These are phyloP conservation scores for Trypanosoma theileri DNA, from an alignment of 208 protist genomes.

Conservation along the genomic window DNA sequence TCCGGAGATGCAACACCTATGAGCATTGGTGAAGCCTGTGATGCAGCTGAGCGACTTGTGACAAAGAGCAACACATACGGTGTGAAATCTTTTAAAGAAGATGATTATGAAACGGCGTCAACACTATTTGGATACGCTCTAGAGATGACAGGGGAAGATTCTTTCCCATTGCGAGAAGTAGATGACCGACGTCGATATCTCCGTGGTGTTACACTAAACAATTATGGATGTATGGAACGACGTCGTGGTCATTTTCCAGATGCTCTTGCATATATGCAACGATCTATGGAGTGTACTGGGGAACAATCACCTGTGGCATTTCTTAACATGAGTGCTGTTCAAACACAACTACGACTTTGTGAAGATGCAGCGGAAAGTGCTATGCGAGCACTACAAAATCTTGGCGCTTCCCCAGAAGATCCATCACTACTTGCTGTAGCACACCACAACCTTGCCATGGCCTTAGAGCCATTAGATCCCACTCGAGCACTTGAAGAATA, in stretches of 20 bases:
- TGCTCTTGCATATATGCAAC: constrained; percentile 72
- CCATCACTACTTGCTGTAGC: constrained; percentile 81
- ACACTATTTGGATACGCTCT: constrained; percentile 66
- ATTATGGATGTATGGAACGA: constrained; percentile 89
- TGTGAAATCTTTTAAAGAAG: constrained; percentile 76
- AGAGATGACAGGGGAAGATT: constrained; percentile 62
- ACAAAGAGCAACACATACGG: constrained; percentile 71
- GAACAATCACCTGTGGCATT: constrained; percentile 81
- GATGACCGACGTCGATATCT: constrained; percentile 66
- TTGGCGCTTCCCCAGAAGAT: constrained; percentile 68
- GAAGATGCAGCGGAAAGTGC: constrained; percentile 79
- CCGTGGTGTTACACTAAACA: constrained; percentile 85
- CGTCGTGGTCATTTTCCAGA: constrained; percentile 77
- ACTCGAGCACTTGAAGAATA: constrained; percentile 73
- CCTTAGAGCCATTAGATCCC: constrained; percentile 74
- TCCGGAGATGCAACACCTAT: neutral
- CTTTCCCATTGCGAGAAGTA: constrained; percentile 66
- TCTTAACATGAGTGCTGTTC: constrained; percentile 90
- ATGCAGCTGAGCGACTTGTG: constrained; percentile 75
- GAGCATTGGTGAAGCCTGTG: constrained; percentile 41
- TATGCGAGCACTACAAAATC: constrained; percentile 64
- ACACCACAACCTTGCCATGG: constrained; percentile 92
- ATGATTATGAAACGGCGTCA: constrained; percentile 56
- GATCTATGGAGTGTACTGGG: constrained; percentile 72
- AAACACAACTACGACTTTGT: constrained; percentile 74